Base-by-base conservation (phyloP, 257 asterid species). In the Eucommia ulmoides region DNA sequence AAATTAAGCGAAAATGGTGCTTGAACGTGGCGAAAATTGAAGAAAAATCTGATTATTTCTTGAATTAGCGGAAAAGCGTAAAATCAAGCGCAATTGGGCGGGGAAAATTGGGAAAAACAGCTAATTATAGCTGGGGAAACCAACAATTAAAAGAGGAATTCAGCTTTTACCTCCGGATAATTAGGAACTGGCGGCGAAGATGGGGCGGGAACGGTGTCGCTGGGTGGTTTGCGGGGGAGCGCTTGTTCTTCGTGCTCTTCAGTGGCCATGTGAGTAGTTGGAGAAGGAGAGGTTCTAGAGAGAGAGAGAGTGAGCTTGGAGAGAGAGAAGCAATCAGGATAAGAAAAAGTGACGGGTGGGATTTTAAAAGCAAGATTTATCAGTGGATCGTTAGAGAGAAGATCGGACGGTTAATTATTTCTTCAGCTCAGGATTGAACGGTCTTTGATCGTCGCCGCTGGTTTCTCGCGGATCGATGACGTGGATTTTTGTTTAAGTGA, bases 241-340 rank as follows among this genome's bases (percentile, higher is more conserved):
- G 25, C 3, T n/a, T n/a, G 41, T 59, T 46, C n/a, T n/a, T 47
- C 69, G 19, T 55, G 47, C 18, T 73, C 83, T 51, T 71, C 81
- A 49, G 56, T 53, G 20, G 86, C 88, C 95, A 88, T 87, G 51
- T 2, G n/a, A n/a, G n/a, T 54, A 12, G 42, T 33, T 2, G 2
- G 18, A n/a, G 19, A n/a, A 5, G 16, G 23, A 12, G 20, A 25
- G 38, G 38, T 5, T 29, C 38, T 15, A 33, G 50, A 44, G 25
- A 17, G 20, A 17, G 49, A 35, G 55, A 16, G 25, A n/a, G n/a
- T n/a, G n/a, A n/a, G n/a, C n/a, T n/a, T n/a, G n/a, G n/a, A n/a
- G n/a, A n/a, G n/a, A n/a, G n/a, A n/a, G n/a, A n/a, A n/a, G n/a
- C n/a, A n/a, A n/a, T n/a, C n/a, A n/a, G n/a, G n/a, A n/a, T n/a